These are phyloP conservation scores for Chrysochromulina parva DNA, from an alignment of 78 protist genomes.

Conservation along the genomic window DNA sequence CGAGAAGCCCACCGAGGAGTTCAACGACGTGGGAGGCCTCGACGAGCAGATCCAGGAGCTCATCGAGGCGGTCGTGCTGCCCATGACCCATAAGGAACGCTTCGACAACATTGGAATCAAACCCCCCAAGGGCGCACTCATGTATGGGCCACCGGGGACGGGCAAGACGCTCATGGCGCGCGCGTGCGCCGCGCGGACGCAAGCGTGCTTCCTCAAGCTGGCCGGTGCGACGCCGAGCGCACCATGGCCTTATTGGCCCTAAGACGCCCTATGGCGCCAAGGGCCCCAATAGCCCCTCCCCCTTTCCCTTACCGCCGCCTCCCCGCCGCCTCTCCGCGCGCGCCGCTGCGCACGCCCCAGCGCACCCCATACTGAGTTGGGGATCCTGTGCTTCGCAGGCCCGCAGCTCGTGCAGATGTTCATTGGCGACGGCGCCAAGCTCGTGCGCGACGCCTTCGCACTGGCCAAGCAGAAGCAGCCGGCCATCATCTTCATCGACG, in stretches of 20 bases:
- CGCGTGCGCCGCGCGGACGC: conserved; percentile 98
- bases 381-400: too few relatives aligned
- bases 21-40: conserved; percentile 98
- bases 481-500: conserved; percentile 99
- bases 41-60: conserved; percentile 97
- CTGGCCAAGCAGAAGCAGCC: conserved; percentile 95
- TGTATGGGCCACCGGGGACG: conserved; percentile 94
- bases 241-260: too few relatives aligned
- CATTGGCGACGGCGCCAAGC: conserved; percentile 99
- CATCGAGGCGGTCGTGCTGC: conserved; percentile 97
- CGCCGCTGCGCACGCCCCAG: too few relatives aligned
- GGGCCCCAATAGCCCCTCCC: too few relatives aligned
- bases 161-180: conserved; percentile 99
- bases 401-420: conserved; percentile 99
- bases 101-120: conserved; percentile 98
- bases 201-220: conserved; percentile 20
- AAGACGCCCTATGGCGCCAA: too few relatives aligned
- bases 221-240: too few relatives aligned
- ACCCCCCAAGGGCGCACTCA: conserved; percentile 99
- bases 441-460: conserved; percentile 90
- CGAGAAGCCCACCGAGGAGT: conserved; percentile 96
- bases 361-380: too few relatives aligned
- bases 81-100: conserved; percentile 98
- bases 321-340: too few relatives aligned
- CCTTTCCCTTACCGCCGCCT: too few relatives aligned